Evolutionary conservation across 2,329 filamentous ascomycete genomes (phyloP).

Genomic region (Penicillium sp.): DNA sequence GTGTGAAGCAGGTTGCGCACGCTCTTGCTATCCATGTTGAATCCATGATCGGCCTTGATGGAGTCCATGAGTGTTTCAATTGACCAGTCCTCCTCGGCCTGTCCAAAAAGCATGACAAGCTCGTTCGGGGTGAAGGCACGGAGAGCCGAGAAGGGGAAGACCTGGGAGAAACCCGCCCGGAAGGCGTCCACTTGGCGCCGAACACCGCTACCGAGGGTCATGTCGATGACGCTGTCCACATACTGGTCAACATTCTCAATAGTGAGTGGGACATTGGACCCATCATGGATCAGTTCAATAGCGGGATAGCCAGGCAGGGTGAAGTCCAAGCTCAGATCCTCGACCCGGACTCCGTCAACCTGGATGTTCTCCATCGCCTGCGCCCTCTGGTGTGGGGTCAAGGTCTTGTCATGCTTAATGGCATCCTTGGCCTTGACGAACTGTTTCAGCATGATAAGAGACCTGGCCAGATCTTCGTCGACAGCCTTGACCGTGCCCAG

Average conservation of each 20-base stretch:
- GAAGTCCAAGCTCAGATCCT: conserved; percentile 90
- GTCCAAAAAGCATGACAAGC: conserved; percentile 90
- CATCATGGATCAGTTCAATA: conserved; percentile 78
- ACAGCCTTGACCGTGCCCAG: conserved; percentile 87
- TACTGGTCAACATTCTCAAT: conserved; percentile 92
- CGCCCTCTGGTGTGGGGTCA: conserved; percentile 71
- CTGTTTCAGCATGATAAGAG: conserved; percentile 81
- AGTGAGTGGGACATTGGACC: conserved; percentile 73
- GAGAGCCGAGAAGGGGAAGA: conserved; percentile 91
- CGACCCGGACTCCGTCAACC: conserved; percentile 75
- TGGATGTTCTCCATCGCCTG: conserved; percentile 68
- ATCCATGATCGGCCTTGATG: conserved; percentile 97
- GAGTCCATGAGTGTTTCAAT: conserved; percentile 97
- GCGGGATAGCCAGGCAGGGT: conserved; percentile 87
- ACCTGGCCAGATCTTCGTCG: conserved; percentile 81
- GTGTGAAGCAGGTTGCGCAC: conserved; percentile 89
- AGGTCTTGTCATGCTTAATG: conserved; percentile 70
- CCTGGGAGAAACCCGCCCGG: conserved; percentile 85
- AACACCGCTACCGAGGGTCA: conserved; percentile 87
- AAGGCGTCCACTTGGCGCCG: conserved; percentile 89
- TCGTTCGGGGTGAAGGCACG: conserved; percentile 94
- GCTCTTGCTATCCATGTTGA: conserved; percentile 96
- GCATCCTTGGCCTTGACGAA: conserved; percentile 81
- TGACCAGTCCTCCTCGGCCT: conserved; percentile 93
- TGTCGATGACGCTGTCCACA: conserved; percentile 84